Conservation (phyloP, 148 eudicot genomes). For the Chenopodium suecicum region DNA sequence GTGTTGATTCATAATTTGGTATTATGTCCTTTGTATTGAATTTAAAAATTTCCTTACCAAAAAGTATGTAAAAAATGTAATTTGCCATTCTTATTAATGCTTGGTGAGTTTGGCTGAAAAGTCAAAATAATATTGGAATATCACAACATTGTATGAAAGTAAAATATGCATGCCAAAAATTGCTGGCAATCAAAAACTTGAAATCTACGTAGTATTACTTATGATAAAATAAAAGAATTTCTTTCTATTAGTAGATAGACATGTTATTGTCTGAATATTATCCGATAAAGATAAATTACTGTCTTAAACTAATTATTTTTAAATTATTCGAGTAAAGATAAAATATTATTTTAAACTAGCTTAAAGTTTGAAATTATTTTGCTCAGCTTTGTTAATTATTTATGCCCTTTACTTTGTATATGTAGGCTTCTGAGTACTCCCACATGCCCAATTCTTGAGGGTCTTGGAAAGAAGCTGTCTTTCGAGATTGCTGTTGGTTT, state of each 20-base stretch:
- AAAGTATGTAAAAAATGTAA: neutral
- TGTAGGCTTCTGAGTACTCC: slow-evolving; percentile 80
- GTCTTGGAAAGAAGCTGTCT: slow-evolving; percentile 84
- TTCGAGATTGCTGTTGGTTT: slow-evolving; percentile 92
- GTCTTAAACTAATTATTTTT: no score
- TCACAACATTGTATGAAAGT: neutral
- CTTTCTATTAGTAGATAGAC: neutral
- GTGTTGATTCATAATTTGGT: neutral
- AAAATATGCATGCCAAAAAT: neutral
- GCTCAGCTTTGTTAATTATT: neutral
- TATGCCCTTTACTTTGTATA: neutral
- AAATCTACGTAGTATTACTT: no score
- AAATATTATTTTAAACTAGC: neutral
- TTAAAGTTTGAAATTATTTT: neutral
- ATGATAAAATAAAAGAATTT: neutral
- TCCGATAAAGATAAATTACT: no score
- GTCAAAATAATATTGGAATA: neutral
- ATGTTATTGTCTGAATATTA: neutral
- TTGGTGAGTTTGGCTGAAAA: neutral
- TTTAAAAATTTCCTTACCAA: no score
- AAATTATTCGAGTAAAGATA: neutral
- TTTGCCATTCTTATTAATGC: neutral
- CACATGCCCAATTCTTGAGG: slow-evolving; percentile 80
- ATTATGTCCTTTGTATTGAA: neutral
- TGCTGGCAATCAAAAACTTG: neutral